These are phyloP conservation scores for Lasiodiplodia sp. DNA, from an alignment of 2,329 filamentous ascomycete species.

Conservation along the genomic window DNA sequence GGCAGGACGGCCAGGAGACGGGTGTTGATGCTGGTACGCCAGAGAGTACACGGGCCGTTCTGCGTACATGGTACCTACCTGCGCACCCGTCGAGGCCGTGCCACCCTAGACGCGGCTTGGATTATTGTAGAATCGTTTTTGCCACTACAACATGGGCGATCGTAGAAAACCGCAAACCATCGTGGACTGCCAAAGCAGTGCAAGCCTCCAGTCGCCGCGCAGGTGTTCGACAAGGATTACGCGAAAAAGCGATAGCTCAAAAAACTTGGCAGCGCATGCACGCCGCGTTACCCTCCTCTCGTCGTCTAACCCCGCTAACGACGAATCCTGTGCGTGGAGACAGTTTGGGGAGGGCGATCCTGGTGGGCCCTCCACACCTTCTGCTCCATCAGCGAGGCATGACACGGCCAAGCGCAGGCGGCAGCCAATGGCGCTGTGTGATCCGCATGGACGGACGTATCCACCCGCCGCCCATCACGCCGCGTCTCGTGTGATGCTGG, in stretches of 20 bases:
- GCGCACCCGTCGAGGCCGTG: too few species aligned
- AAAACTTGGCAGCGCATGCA: constrained; percentile 8
- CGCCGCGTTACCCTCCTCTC: constrained; percentile 5
- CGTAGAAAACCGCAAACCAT: not conserved
- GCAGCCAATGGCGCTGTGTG: constrained; percentile 16
- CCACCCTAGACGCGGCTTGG: too few species aligned
- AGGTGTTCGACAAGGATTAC: not conserved
- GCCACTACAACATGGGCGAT: constrained; percentile 5
- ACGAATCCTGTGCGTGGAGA: constrained; percentile 26
- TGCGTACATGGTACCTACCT: not conserved
- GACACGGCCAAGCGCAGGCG: constrained; percentile 23
- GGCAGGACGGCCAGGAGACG: constrained; percentile 8
- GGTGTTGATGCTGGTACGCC: not conserved
- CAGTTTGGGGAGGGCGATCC: constrained; percentile 27
- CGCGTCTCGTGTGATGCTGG: constrained; percentile 26
- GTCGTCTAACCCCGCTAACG: constrained; percentile 14
- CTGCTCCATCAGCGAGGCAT: constrained; percentile 12
- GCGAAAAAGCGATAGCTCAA: constrained; percentile 27
- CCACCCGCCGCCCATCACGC: constrained; percentile 21
- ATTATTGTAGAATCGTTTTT: not conserved
- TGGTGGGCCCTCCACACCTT: constrained; percentile 23
- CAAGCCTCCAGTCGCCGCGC: constrained; percentile 4
- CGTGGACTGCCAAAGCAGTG: not conserved
- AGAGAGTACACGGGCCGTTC: not conserved
- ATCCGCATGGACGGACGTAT: constrained; percentile 8